Conservation (phyloP, 805 yeast species). For the Jamesozyma hellenica region DNA sequence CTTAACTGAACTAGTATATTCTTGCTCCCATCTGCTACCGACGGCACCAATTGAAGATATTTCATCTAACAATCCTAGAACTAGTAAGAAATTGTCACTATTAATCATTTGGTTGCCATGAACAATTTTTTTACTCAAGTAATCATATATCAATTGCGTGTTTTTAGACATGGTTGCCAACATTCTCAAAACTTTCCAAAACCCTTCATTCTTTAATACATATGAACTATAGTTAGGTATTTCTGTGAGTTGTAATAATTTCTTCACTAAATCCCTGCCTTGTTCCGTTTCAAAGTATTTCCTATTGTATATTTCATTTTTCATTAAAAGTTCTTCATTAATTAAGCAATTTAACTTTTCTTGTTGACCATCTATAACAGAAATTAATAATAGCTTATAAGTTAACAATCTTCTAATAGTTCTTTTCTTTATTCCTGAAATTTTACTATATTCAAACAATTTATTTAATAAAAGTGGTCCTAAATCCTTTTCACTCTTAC, state of each 20-base stretch:
- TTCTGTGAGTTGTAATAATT: constrained; percentile 30
- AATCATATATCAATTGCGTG: constrained; percentile 37
- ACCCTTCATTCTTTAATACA: constrained; percentile 43
- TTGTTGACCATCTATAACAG: constrained; percentile 18
- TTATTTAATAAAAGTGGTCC: constrained; percentile 16
- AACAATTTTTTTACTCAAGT: constrained; percentile 35
- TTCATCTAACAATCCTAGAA: constrained; percentile 67
- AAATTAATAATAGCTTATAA: constrained; percentile 31
- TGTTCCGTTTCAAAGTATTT: constrained; percentile 34
- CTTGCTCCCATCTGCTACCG: constrained; percentile 69
- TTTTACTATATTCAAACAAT: constrained; percentile 10
- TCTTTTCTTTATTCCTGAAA: constrained; percentile 16
- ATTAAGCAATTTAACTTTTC: constrained; percentile 15
- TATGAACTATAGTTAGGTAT: constrained; percentile 15
- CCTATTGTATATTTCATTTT: constrained; percentile 27
- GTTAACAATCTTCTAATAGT: constrained; percentile 27
- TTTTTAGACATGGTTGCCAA: constrained; percentile 38
- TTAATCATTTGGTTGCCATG: constrained; percentile 30
- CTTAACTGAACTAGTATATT: constrained; percentile 36
- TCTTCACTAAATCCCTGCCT: constrained; percentile 36
- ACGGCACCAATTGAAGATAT: constrained; percentile 72
- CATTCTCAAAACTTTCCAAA: constrained; percentile 45
- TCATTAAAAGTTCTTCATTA: constrained; percentile 23
- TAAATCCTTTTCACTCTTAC: constrained; percentile 27
- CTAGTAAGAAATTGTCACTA: constrained; percentile 47